Evolutionary conservation across 345 rosid genomes (phyloP), one percentile per base, ranked within the genome.

Genomic region (Microthlaspi erraticum): DNA sequence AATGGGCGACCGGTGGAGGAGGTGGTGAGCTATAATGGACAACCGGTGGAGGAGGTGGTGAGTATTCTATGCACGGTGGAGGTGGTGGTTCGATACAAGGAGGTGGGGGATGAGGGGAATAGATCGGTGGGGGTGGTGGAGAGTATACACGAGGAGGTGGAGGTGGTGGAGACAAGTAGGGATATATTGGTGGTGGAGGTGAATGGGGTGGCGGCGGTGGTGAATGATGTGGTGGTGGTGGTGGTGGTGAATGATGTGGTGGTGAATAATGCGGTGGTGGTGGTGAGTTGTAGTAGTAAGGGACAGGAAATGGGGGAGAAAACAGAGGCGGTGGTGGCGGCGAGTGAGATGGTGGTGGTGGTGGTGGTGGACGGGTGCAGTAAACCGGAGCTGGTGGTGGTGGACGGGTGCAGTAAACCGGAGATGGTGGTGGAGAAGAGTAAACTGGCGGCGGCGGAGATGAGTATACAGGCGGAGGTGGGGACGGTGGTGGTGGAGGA

Each of bases 71-170:
- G 29, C 29, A 26, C 29, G 29, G 29, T 26, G 29, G 29, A 26
- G 93, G 82, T 10, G 90, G 93, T 32, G 81, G 90, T 64, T 86
- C 90, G 49, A 81, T 69, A 77, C 87, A 86, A 26, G 89, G 80
- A 26, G 77, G 80, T 20, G 87, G 89, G 2, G 86, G 75, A 18
- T 91, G 91, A 18, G 88, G 77, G 34, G 66, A 73, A 58, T 73
- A 65, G n/a, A 71, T 57, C 6, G 83, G 79, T n/a, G 83, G 73
- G 1, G 82, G 80, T 1, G 86, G 80, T 11, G 81, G 75, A 26
- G 59, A 61, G 51, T 76, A 81, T 12, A 49, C 9, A 50, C 88
- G 86, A 0, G 84, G 81, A 7, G 88, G 83, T 44, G 82, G 74
- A 14, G 78, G 78, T 1, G 78, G 73, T n/a, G 52, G 63, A 33